These are phyloP conservation scores for Suhomyces ambrosiae DNA, from an alignment of 1,139 yeast species.

Conservation along the genomic window DNA sequence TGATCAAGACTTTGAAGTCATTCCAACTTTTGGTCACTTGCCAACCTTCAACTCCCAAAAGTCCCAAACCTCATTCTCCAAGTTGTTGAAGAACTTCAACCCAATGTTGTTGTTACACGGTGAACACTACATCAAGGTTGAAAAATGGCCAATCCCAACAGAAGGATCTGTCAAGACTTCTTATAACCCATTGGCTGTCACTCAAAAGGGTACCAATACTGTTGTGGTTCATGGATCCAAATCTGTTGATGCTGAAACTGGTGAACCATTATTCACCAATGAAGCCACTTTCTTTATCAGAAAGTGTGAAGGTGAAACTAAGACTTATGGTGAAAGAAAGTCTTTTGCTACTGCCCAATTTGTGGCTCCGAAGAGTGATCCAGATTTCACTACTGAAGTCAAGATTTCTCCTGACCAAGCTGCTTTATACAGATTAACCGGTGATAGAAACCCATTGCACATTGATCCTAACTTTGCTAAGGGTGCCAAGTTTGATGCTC, in stretches of 20 bases:
- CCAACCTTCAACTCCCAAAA: constrained; percentile 61
- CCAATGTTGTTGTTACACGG: constrained; percentile 92
- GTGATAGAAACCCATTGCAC: constrained; percentile 94
- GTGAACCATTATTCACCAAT: constrained; percentile 72
- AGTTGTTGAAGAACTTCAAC: constrained; percentile 76
- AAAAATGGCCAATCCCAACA: constrained; percentile 79
- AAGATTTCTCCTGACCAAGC: constrained; percentile 78
- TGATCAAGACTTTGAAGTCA: constrained; percentile 76
- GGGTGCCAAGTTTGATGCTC: constrained; percentile 82
- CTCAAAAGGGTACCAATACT: constrained; percentile 90
- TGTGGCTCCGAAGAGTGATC: constrained; percentile 62
- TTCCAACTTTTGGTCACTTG: constrained; percentile 91
- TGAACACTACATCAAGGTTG: constrained; percentile 85
- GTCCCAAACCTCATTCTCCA: constrained; percentile 54
- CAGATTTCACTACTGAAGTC: constrained; percentile 66
- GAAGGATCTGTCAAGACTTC: constrained; percentile 64
- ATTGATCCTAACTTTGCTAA: constrained; percentile 90
- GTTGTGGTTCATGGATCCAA: constrained; percentile 75
- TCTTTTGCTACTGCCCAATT: constrained; percentile 66
- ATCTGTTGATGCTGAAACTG: constrained; percentile 69
- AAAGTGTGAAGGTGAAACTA: constrained; percentile 72
- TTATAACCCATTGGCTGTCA: constrained; percentile 67
- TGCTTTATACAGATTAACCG: constrained; percentile 86
- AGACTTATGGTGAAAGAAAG: constrained; percentile 49
- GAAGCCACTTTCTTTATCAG: constrained; percentile 87